Evolutionary conservation across 2,329 filamentous ascomycete species (phyloP), one percentile per base, ranked within the genome.

Genomic region (Colletotrichum liriopes): DNA sequence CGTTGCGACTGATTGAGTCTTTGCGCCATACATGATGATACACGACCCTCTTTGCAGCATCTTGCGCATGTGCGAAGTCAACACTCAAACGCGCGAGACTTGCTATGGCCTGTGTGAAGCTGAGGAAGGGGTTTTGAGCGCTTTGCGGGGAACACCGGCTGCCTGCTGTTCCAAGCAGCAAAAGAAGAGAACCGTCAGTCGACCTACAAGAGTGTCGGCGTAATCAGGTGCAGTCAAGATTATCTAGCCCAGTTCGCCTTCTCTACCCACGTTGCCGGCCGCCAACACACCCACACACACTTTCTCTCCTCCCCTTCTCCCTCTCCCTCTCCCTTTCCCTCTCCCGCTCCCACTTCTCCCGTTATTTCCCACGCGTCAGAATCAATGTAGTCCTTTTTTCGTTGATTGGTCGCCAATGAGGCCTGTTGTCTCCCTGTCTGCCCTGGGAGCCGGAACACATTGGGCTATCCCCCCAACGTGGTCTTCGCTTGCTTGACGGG

Each of bases 1-100:
- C 52, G 59, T 54, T 64, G 69, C 29, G 39, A 32, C 54, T 69
- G 45, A 39, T 59, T 32, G 45, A 59, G 45, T 54, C 49, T 68
- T 60, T 55, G 37, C 65, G 49, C 52, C 37, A 20, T 41, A 16
- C 37, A 64, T 9, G 47, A 54, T 49, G 47, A 64, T 49, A 23
- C 35, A 23, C 52, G n/a, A 32, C 62, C 41, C 7, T 37, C 32
- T 39, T 20, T 67, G 47, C 32, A 14, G 35, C 41, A 26, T 45
- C 23, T 37, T 29, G 26, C 26, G 45, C 23, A 23, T 29, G 26
- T 18, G 45, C 23, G 37, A 32, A 29, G 16, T 35, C 32, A 51
- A 37, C n/a, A 20, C 1, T 6, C 45, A 51, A 5, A 11, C 47
- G 5, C 32, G 45, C 59, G 29, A 37, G 29, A 26, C 9, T 18